Evolutionary conservation across 371 early-diverging fungal species (phyloP), one percentile per base, ranked within the genome.

Genomic region (Lichtheimia hyalospora): DNA sequence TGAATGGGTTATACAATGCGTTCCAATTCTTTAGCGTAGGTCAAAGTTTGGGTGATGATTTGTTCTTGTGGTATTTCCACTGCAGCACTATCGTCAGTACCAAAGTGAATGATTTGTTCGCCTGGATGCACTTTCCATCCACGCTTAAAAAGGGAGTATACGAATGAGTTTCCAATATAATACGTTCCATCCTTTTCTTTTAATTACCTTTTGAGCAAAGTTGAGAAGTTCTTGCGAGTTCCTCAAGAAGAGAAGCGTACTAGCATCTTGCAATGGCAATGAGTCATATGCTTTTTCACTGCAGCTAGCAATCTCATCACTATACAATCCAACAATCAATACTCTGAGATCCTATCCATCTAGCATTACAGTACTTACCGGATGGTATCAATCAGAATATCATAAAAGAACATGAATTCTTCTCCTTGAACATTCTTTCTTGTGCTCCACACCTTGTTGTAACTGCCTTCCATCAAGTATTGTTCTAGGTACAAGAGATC

Each of bases 391-490:
- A 95, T 93, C 67, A 98, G 75, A 57, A 96, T 90, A 61, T 96
- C 96, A 60, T 96, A 89, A 64, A 97, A 97, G 69, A 94, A 92
- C 64, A 84, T 67, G 70, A 92, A 96, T 69, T 96, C 96, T 62
- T 89, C 85, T 13, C 92, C 92, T 28, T 96, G 94, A 8, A 95
- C 94, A 50, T 90, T 88, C 25, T 81, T 78, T 70, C 95, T 82
- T 58, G 92, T 84, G 66, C 91, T 90, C 95, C 94, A 94, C 49
- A 98, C 96, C 62, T 93, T 91, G 77, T 95, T 95, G 77, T 96
- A 97, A 63, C 91, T 90, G 21, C 98, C 97, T 71, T 97, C 98
- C 96, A 96, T 97, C 69, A 98, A 77, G 56, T 89, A 92, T 80
- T 91, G 92, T 68, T 92, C 93, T 79, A 2, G 34, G 0, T 0